phyloP scores from a whole-genome alignment of 805 yeast genomes.

The Saccharomycopsis oosterbeekiorum region DNA sequence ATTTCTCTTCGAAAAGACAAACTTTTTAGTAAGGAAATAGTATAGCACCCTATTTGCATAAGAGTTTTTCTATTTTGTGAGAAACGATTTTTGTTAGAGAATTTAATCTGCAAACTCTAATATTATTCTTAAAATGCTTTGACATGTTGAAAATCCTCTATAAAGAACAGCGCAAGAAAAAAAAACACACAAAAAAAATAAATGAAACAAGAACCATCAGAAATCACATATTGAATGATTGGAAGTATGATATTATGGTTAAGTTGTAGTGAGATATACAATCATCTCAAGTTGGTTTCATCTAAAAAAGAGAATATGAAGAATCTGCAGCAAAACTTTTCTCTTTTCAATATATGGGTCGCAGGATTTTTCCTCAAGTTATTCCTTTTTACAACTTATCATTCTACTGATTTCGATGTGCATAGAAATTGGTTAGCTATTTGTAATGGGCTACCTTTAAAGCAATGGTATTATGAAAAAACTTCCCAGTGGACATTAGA shows the following conservation, averaged over 20 bases:
- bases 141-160: not conserved
- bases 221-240: no score
- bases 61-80: no score
- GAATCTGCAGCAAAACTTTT: slow-evolving; percentile 27
- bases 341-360: slow-evolving; percentile 58
- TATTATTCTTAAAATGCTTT: no score
- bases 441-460: slow-evolving; percentile 63
- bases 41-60: no score
- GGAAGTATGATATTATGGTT: no score
- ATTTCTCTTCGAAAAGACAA: no score
- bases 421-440: slow-evolving; percentile 97
- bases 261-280: no score
- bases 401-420: slow-evolving; percentile 94
- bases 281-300: not conserved
- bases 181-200: not conserved
- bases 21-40: no score
- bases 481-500: slow-evolving; percentile 89
- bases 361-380: slow-evolving; percentile 51
- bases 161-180: not conserved
- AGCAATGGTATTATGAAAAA: slow-evolving; percentile 73
- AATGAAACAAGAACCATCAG: no score
- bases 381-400: slow-evolving; percentile 68
- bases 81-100: no score
- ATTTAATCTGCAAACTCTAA: no score
- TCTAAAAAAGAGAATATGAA: not conserved